Base-by-base conservation (phyloP, 352 stramenopile genomes). In the Nothophytophthora sp. region DNA sequence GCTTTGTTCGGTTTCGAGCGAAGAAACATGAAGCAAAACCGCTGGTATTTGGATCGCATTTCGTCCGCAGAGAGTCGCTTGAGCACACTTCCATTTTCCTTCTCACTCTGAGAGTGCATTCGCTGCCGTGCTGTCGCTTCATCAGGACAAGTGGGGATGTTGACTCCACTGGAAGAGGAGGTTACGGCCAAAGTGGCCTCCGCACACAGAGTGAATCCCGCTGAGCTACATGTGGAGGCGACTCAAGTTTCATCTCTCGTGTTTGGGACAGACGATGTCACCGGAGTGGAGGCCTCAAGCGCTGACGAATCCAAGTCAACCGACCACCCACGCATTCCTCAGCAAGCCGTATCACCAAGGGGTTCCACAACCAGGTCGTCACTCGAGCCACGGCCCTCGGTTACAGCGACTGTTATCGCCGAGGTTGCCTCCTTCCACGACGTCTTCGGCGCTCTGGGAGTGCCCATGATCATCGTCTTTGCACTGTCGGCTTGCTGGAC, bases 401-500 rank as follows among this genome's bases (percentile, higher is more conserved):
- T 62, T 19, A 22, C 23, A 15, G 44, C 50, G 10, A 12, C 41
- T 34, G 51, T 62, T 22, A 22, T 67, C 12, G 13, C 51, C 2
- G 51, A 67, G 24, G 45, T 49, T 13, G 27, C 45, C 13, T 42
- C 51, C 5, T 72, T 76, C 42, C 38, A 67, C 19, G 42, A 56
- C n/a, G 45, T 82, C 3, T 82, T 76, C 40, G 66, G 71, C 1
- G 52, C 45, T 19, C 51, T 77, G 1, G 66, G 69, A 3, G 24
- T 77, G 1, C 61, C 67, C 0, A 82, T 86, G 70, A 36, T 82
- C 15, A 20, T 67, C 12, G 52, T 64, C 1, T 80, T 86, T 24
- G 13, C 61, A 0, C 25, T 81, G 1, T 80, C 68, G 10, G 60
- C 59, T 2, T 15, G 34, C 0, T 78, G 62, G 55, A 78, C 60